Percentiles rank a stretch among this genome's conserved stretches.
phyloP scores from a whole-genome alignment of 2,329 filamentous ascomycete genomes.

The Aspergillus amoenus region DNA sequence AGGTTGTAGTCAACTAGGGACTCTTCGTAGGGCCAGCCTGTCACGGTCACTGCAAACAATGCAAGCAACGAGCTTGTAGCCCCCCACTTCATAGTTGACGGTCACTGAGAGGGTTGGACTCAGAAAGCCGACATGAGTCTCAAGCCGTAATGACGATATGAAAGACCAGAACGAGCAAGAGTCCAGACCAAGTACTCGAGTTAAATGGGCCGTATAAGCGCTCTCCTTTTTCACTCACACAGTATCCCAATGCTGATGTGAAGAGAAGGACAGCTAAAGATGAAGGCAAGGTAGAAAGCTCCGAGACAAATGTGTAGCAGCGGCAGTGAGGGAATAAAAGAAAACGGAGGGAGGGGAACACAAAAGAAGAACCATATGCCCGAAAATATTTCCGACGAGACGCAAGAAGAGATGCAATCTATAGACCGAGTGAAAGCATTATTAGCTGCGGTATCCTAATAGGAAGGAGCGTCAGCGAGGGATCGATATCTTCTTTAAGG shows the following conservation, averaged over 20 bases:
- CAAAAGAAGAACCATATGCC: slow-evolving; percentile 16
- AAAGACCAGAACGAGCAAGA: background rate
- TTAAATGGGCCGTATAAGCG: background rate
- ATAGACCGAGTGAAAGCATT: slow-evolving; percentile 15
- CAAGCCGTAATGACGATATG: slow-evolving; percentile 2
- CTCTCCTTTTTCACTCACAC: slow-evolving; percentile 1
- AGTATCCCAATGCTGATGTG: background rate
- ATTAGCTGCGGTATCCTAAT: slow-evolving; percentile 19
- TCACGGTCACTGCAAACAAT: slow-evolving; percentile 25
- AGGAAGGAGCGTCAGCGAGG: slow-evolving; percentile 18
- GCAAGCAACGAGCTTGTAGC: slow-evolving; percentile 26
- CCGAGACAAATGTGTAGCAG: slow-evolving; percentile 10
- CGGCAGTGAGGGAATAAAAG: slow-evolving; percentile 17
- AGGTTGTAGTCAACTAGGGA: slow-evolving; percentile 57
- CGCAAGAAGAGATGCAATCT: slow-evolving; percentile 18
- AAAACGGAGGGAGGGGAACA: slow-evolving; percentile 5
- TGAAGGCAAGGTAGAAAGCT: slow-evolving; percentile 8
- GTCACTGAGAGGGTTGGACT: slow-evolving; percentile 11
- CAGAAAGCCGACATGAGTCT: slow-evolving; percentile 24
- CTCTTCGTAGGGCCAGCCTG: slow-evolving; percentile 50
- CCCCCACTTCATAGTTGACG: slow-evolving; percentile 34
- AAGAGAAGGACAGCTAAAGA: slow-evolving; percentile 1
- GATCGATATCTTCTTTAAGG: slow-evolving; percentile 16
- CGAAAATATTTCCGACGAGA: slow-evolving; percentile 21
- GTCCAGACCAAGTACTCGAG: background rate